phyloP scores from a whole-genome alignment of 73 alveolate species.

The Stentor coeruleus region DNA sequence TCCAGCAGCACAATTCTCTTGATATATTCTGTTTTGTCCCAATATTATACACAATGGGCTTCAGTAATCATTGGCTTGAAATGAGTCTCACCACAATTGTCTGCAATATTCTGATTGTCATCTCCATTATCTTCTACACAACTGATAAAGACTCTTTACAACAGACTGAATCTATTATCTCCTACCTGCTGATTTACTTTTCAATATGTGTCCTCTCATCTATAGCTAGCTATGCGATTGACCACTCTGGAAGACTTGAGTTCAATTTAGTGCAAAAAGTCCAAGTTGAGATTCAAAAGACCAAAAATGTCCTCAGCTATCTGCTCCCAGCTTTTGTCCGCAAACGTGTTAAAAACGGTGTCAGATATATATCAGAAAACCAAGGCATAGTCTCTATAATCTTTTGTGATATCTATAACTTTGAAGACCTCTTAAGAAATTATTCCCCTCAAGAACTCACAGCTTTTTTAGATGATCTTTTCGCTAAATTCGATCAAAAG shows the following conservation, averaged over 20 bases:
- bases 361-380: neutral
- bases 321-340: conserved; percentile 30
- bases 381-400: conserved; percentile 42
- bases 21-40: neutral
- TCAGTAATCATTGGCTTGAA: neutral
- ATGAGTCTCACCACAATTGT: neutral
- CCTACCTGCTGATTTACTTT: neutral
- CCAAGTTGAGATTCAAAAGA: conserved; percentile 29
- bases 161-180: neutral
- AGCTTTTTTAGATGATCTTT: conserved; percentile 51
- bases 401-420: conserved; percentile 54
- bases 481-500: conserved; percentile 39
- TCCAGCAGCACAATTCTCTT: neutral
- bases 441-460: conserved; percentile 45
- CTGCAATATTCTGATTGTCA: neutral
- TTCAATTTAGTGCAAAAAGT: conserved; percentile 23
- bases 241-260: neutral
- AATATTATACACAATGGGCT: neutral
- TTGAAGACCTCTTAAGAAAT: conserved; percentile 47
- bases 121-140: neutral
- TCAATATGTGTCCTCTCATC: neutral
- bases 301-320: conserved; percentile 41
- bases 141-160: neutral
- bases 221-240: neutral
- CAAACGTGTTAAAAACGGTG: conserved; percentile 9